These are phyloP conservation scores for Spergularia marina DNA, from an alignment of 148 eudicot species.

Conservation along the genomic window DNA sequence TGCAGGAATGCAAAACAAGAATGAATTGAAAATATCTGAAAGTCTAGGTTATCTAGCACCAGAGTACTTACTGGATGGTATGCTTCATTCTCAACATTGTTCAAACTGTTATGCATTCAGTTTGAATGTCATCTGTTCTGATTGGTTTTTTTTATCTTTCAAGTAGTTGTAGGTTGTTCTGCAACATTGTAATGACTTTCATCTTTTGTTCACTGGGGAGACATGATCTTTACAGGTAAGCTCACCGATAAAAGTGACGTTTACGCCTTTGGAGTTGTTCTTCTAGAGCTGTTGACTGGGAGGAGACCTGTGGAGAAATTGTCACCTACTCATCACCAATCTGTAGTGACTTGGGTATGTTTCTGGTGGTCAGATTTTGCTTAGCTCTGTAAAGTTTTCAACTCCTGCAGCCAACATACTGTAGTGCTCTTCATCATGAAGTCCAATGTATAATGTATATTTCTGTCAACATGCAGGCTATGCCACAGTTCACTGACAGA, in stretches of 20 bases:
- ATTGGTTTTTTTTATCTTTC: neutral
- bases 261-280: constrained; percentile 74
- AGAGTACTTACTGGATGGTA: constrained; percentile 83
- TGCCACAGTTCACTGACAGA: constrained; percentile 77
- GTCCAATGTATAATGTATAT: neutral
- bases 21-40: constrained; percentile 55
- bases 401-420: neutral
- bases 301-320: constrained; percentile 53
- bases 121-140: neutral
- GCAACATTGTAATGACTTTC: neutral
- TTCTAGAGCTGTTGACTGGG: constrained; percentile 70
- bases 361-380: neutral
- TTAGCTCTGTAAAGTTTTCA: neutral
- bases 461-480: constrained; percentile 39
- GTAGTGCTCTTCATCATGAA: neutral
- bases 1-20: constrained; percentile 49
- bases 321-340: constrained; percentile 46
- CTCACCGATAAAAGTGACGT: constrained; percentile 82
- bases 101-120: neutral
- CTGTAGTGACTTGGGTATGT: constrained; percentile 66
- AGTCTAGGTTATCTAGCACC: constrained; percentile 78
- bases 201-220: neutral
- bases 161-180: neutral
- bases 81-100: constrained; percentile 11
- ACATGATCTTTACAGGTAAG: constrained; percentile 42